Evolutionary conservation across 148 eudicot genomes (phyloP).

Genomic region (Rhododendron molle): DNA sequence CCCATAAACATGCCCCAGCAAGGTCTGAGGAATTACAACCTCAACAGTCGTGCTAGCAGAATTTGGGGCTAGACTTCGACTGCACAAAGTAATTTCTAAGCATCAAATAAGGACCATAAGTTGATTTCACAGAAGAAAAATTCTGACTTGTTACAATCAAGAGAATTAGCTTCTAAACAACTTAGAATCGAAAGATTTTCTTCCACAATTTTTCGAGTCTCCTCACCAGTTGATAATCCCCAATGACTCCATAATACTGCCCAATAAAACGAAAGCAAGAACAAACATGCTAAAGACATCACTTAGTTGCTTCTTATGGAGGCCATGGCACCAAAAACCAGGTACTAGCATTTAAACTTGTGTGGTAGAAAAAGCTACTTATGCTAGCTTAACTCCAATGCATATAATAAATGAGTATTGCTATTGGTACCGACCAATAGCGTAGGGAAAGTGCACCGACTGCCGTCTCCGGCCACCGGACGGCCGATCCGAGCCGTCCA

Average conservation of each 20-base stretch:
- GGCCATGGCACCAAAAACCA: not conserved
- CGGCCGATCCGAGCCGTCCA: no score
- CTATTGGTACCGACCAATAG: no score
- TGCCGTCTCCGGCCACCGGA: no score
- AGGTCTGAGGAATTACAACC: constrained; percentile 38
- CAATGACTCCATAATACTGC: not conserved
- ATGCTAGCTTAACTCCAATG: not conserved
- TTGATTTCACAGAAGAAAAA: not conserved
- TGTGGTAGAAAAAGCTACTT: not conserved
- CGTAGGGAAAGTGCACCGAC: no score
- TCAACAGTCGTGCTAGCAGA: constrained; percentile 26
- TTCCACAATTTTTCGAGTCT: not conserved
- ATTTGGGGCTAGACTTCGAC: constrained; percentile 21
- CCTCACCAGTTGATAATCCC: not conserved
- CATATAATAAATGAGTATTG: not conserved
- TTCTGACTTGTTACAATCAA: not conserved
- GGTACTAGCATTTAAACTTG: not conserved
- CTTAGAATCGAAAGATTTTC: not conserved
- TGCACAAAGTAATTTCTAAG: constrained; percentile 17
- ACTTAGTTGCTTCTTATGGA: not conserved
- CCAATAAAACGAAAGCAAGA: not conserved
- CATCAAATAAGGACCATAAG: constrained; percentile 3
- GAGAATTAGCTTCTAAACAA: not conserved
- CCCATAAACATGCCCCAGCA: constrained; percentile 44
- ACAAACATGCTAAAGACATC: not conserved